Evolutionary conservation across 257 asterid genomes (phyloP), one percentile per base, ranked within the genome.

Genomic region (Henckelia pumila): DNA sequence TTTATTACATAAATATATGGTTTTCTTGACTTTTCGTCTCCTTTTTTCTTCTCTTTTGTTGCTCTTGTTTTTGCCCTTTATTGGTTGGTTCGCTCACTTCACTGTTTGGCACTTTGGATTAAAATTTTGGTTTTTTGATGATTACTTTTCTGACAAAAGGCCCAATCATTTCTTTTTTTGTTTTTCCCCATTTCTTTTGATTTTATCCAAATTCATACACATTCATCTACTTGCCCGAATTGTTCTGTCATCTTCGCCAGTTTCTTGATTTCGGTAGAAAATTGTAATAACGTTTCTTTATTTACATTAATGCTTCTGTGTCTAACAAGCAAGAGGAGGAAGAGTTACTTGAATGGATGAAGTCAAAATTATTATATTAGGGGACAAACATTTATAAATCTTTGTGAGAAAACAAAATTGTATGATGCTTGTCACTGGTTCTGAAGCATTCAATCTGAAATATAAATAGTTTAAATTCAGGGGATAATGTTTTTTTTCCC

Each of bases 401-500:
- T 37, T 4, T 47, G 1, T 14, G 1, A 1, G 7, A 44, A 8
- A 44, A 44, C 20, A 16, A 16, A 44, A 4, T 16, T 14, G 20
- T 16, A 47, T 16, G 55, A 16, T 47, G 17, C 19, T 5, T 8
- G 7, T 47, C 53, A 13, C 20, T 47, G 21, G 55, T 17, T 47
- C 8, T 17, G 53, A 16, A 20, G 19, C 20, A 3, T 4, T 1
- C 8, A 14, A 20, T 44, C 53, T 44, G 55, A 47, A 40, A 35
- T 35, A 35, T 9, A 35, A 35, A 11, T 35, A 35, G 16, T 29
- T 4, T 14, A 11, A 72, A 11, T 44, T 24, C 32, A 35, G 5
- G 63, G 55, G 61, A 70, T 21, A 24, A 25, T 50, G n/a, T 11
- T 63, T 29, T 10, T 40, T 47, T 40, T 40, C n/a, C n/a, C n/a